A percentile compares a stretch with the other conserved stretches of the same genome.
Conservation (phyloP, 495 filamentous ascomycete species). For the Staphylotrichum longicolle region DNA sequence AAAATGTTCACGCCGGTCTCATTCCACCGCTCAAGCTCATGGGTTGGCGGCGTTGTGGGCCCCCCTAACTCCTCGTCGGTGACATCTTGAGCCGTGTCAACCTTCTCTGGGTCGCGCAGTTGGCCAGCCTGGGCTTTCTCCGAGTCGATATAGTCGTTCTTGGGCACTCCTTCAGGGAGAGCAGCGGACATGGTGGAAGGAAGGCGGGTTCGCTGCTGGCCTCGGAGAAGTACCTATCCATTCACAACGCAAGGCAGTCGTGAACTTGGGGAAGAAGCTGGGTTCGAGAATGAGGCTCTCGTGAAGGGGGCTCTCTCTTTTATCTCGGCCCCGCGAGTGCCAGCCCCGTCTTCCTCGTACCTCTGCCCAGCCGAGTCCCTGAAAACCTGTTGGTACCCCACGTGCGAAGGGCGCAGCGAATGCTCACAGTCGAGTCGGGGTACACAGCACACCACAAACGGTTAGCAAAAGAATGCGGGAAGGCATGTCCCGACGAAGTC, state of each 20-base stretch:
- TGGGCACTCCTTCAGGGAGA: neutral
- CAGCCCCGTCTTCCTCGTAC: neutral
- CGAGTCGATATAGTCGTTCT: neutral
- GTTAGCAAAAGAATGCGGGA: neutral
- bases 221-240: no score
- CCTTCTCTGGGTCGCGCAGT: slow-evolving; percentile 12
- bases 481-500: neutral
- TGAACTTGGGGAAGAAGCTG: neutral
- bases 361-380: neutral
- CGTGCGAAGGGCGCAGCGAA: slow-evolving; percentile 1
- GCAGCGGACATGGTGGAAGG: slow-evolving; percentile 9
- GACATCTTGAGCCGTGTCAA: slow-evolving; percentile 4
- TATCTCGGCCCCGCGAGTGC: neutral
- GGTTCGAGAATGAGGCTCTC: neutral
- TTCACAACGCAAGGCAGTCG: no score
- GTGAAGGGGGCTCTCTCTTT: neutral
- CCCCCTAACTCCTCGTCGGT: slow-evolving; percentile 20
- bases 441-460: neutral
- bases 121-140: neutral
- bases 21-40: slow-evolving; percentile 59
- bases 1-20: slow-evolving; percentile 61
- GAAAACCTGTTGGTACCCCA: neutral
- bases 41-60: neutral
- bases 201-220: no score
- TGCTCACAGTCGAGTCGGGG: slow-evolving; percentile 4